Base-by-base conservation (phyloP, 2,329 filamentous ascomycete species). In the Furcasterigmium sp. region DNA sequence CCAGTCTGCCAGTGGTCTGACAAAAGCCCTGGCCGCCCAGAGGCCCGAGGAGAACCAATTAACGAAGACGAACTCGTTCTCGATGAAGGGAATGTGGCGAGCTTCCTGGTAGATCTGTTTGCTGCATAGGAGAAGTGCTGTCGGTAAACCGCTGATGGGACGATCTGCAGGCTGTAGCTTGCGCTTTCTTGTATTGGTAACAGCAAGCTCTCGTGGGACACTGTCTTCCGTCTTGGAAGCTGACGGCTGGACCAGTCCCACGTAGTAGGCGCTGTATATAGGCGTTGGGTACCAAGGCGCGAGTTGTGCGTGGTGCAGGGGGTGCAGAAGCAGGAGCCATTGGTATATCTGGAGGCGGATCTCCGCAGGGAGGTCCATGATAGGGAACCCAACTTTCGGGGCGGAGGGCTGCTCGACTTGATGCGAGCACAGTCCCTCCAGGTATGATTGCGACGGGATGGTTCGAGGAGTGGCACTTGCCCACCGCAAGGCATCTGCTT, bases 261-360 rank as follows among this genome's bases (percentile, higher is more conserved):
- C 49, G 35, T 59, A 53, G 51, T 65, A 66, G 25, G 56, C 53
- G 36, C 51, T 57, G 41, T 60, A 53, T 5, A 52, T 46, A 10
- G 61, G 62, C 3, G 57, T 58, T 3, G 65, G 67, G 50, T 67
- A 68, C 56, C 62, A 65, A 2, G 65, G 62, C 9, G 60, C 61
- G n/a, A 67, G 61, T 44, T 67, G 60, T 13, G 56, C 53, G 37
- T 65, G 60, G n/a, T 57, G 53, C 30, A 69, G 52, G 2, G 65
- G 68, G 28, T 61, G 61, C 53, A 58, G 57, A 5, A 59, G 52
- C 35, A 68, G 59, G 11, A 73, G 49, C 60, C 65, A 68, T 42
- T 53, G 48, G 52, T 75, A 76, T 26, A 76, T 69, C 42, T 68
- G 60, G 11, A 71, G 61, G 13, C 72, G 64, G 39, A 75, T 60